phyloP scores from a whole-genome alignment of 208 protist species.

The Naegleria lovaniensis region DNA sequence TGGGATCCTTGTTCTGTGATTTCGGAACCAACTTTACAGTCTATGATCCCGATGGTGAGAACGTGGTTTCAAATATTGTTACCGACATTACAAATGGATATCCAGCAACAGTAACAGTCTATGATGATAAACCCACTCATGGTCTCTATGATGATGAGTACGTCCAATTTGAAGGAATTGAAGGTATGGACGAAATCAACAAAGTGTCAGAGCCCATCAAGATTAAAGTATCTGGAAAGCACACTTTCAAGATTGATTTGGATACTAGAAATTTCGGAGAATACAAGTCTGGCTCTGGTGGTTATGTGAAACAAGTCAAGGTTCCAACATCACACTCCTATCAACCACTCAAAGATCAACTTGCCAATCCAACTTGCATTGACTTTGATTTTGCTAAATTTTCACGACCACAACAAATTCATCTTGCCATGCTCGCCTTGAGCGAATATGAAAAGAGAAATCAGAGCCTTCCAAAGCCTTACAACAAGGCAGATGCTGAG shows the following conservation, averaged over 20 bases:
- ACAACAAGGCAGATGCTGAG: slow-evolving; percentile 22
- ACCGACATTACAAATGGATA: slow-evolving; percentile 25
- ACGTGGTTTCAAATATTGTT: not conserved
- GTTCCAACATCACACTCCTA: not conserved
- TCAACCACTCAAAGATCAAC: not conserved
- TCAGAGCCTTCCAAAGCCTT: not conserved
- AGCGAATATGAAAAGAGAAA: not conserved
- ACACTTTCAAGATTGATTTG: not conserved
- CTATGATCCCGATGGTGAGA: slow-evolving; percentile 22
- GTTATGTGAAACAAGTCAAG: slow-evolving; percentile 14
- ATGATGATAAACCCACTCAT: slow-evolving; percentile 1
- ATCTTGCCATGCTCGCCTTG: not conserved
- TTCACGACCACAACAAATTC: not conserved
- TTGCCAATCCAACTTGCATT: not conserved
- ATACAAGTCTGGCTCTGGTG: not conserved
- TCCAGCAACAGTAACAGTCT: not conserved
- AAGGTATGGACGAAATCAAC: slow-evolving; percentile 16
- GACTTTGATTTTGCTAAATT: not conserved
- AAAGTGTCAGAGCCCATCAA: not conserved
- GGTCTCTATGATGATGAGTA: not conserved
- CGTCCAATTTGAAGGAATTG: slow-evolving; percentile 11
- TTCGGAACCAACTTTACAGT: slow-evolving; percentile 30
- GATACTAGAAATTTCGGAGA: not conserved
- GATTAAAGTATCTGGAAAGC: not conserved
- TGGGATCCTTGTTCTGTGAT: slow-evolving; percentile 28